These are phyloP conservation scores for Cotoneaster glaucophyllus DNA, from an alignment of 306 rosid genomes.

Conservation along the genomic window DNA sequence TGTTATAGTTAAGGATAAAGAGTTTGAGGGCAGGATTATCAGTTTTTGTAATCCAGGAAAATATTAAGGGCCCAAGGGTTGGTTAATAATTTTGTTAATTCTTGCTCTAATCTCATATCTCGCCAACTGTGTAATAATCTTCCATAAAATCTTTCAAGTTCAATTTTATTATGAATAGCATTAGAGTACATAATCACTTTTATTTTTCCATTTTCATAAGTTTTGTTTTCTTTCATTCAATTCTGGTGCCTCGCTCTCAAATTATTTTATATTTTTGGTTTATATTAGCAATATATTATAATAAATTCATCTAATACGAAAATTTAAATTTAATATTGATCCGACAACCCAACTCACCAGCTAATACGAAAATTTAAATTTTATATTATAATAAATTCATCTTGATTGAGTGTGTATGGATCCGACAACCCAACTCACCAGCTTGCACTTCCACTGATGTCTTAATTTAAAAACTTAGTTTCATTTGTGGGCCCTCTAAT, in stretches of 20 bases:
- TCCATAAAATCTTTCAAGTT: not conserved
- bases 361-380: not conserved
- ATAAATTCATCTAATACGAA: not conserved
- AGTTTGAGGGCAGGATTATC: not conserved
- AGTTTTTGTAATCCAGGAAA: not conserved
- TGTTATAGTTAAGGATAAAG: not conserved
- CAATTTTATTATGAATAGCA: not conserved
- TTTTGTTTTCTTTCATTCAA: not conserved
- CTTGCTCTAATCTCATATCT: not conserved
- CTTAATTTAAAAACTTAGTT: constrained; percentile 10
- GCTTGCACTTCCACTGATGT: constrained; percentile 16
- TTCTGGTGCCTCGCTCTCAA: not conserved
- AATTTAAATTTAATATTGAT: not conserved
- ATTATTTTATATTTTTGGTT: too few species aligned
- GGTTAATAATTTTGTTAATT: not conserved
- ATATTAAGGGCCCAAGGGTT: not conserved
- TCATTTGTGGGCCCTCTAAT: not conserved
- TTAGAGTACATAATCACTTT: not conserved
- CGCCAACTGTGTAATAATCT: constrained; percentile 1
- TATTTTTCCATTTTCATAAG: not conserved
- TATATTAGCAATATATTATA: too few species aligned
- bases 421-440: not conserved
- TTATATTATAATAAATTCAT: too few species aligned
- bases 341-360: not conserved
- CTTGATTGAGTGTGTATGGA: not conserved